Percentiles rank a stretch among this genome's conserved stretches.
phyloP scores from a whole-genome alignment of 176 grass and related monocot species.

The Oropetium thomaeum region DNA sequence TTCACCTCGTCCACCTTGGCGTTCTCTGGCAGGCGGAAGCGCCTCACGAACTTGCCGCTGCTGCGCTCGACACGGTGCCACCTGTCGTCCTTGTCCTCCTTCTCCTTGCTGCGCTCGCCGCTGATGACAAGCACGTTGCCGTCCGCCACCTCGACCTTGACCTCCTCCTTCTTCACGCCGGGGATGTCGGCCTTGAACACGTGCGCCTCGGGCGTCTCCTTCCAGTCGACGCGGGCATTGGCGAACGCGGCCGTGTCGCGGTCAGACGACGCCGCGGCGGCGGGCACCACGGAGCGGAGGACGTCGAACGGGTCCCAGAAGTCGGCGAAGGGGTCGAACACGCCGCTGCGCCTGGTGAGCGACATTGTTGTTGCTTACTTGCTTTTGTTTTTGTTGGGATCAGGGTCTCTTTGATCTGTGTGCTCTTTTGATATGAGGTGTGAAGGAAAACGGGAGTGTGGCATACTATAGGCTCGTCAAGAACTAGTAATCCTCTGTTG shows the following conservation, averaged over 20 bases:
- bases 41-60: constrained; percentile 56
- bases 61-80: constrained; percentile 61
- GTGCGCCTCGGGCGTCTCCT: constrained; percentile 44
- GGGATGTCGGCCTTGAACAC: constrained; percentile 60
- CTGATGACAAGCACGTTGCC: constrained; percentile 55
- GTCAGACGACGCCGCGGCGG: not conserved
- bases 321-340: constrained; percentile 57
- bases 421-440: too few relatives aligned
- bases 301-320: constrained; percentile 49
- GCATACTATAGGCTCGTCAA: too few relatives aligned
- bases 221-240: constrained; percentile 45
- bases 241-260: constrained; percentile 11
- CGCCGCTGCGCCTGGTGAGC: constrained; percentile 27
- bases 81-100: constrained; percentile 53
- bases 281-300: constrained; percentile 23
- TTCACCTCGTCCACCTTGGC: constrained; percentile 26
- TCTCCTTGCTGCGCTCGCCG: constrained; percentile 41
- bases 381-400: too few relatives aligned
- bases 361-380: too few relatives aligned
- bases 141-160: constrained; percentile 43
- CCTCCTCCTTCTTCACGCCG: constrained; percentile 49
- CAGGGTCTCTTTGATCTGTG: too few relatives aligned
- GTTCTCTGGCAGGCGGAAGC: constrained; percentile 51
- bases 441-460: too few relatives aligned
- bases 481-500: too few relatives aligned